Base-by-base conservation (phyloP, 257 asterid genomes). In the Solanum peruvianum region DNA sequence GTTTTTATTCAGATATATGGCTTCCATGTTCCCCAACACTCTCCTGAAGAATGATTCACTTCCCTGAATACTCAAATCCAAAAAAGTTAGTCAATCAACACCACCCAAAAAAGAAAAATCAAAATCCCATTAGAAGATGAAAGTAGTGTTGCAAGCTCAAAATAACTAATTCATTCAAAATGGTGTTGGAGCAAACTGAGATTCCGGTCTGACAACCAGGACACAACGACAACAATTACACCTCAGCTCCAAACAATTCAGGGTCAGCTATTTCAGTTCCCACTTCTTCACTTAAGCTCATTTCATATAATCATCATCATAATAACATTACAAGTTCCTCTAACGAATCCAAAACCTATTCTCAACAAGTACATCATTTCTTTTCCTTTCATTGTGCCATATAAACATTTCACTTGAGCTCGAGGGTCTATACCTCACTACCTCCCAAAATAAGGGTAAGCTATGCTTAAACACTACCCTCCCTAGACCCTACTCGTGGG, bases 41-140 rank as follows among this genome's bases (percentile, higher is more conserved):
- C 91, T 93, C 92, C 99, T 92, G 83, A 97, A 91, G 93, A 97
- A 97, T 64, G 98, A 89, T 89, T 94, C 98, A 81, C 94, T 92
- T 86, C 98, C 99, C 99, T 97, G 90, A 39, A 82, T 44, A 71
- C 49, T 35, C 10, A 41, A n/a, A 62, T 62, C 31, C 70, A n/a
- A 80, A 47, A 11, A 80, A 52, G 41, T 11, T n/a, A 81, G 58
- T 69, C 87, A 87, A 31, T 4, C 76, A 87, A 13, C 83, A 37
- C 42, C 62, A 41, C 60, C 33, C 81, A 37, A 73, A 73, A 18
- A 25, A 16, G 11, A 41, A 41, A 27, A 39, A 67, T 39, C 31
- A 14, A 42, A 89, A 37, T 2, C 41, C 4, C 27, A 37, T 9
- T 35, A 39, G 13, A 78, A 14, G 11, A 21, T 20, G 8, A 80